These are phyloP conservation scores for Pythium periplocum DNA, from an alignment of 352 stramenopile genomes.

Conservation along the genomic window DNA sequence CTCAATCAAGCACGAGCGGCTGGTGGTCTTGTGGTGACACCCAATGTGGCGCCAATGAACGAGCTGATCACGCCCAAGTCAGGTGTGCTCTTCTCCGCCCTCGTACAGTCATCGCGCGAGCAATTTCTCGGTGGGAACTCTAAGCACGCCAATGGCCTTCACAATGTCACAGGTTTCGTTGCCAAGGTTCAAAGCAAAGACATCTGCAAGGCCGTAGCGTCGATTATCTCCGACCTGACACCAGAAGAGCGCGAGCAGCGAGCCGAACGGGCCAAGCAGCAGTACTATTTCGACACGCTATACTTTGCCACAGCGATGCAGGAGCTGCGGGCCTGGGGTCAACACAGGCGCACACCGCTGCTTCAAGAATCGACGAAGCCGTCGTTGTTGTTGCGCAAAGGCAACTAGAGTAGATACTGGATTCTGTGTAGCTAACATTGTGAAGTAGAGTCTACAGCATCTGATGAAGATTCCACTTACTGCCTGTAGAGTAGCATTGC, in stretches of 20 bases:
- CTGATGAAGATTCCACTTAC: too few relatives aligned
- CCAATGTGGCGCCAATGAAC: conserved; percentile 56
- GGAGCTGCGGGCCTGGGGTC: conserved; percentile 20
- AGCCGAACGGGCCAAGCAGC: conserved; percentile 32
- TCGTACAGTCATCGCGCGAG: conserved; percentile 19
- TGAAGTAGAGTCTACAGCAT: too few relatives aligned
- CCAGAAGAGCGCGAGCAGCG: conserved; percentile 31
- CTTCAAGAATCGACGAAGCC: too few relatives aligned
- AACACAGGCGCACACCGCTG: too few relatives aligned
- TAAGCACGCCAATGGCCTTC: conserved; percentile 48
- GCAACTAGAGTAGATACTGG: too few relatives aligned
- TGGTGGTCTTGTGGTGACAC: conserved; percentile 39
- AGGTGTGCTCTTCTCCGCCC: conserved; percentile 34
- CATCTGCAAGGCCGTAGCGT: conserved; percentile 50
- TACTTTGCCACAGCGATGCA: conserved; percentile 61
- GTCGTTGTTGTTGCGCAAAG: too few relatives aligned
- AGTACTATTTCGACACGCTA: conserved; percentile 61
- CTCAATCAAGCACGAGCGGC: conserved; percentile 58
- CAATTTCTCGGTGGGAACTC: conserved; percentile 48
- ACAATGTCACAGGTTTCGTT: conserved; percentile 34
- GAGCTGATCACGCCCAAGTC: conserved; percentile 44
- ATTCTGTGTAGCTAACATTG: too few relatives aligned
- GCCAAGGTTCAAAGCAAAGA: conserved; percentile 24
- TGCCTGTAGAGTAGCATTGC: too few relatives aligned
- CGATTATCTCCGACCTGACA: conserved; percentile 38